Evolutionary conservation across 1,284 basidiomycete genomes (phyloP), one percentile per base, ranked within the genome.

Genomic region (Puccinia coronata): DNA sequence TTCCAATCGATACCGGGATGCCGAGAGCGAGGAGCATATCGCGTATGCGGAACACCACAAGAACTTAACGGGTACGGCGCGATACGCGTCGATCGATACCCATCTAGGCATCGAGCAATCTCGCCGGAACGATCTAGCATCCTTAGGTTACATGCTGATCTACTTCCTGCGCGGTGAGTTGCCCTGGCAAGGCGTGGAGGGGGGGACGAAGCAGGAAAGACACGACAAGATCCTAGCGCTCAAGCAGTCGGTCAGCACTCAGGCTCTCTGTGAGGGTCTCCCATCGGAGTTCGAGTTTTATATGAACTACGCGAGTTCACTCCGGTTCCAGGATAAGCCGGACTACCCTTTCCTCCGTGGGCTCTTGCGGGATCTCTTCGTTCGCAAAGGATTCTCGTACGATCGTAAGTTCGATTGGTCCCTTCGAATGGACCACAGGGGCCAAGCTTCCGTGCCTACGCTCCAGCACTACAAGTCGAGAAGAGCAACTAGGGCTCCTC

Each of bases 21-120:
- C 96, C 61, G 98, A 98, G 91, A 99, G 97, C 79, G 96, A 99
- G 87, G 90, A 98, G 63, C 97, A 99, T 87, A 99, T 99, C 84
- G 96, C 96, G 3, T 99, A 99, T 90, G 91, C 96, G 85, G 97
- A 99, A 91, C 98, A n/a, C n/a, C n/a, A 99, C 91, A 98, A 99
- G 92, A 99, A 98, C 87, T 88, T 99, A 84, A 99, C 96, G 0
- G 97, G 97, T 83, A 99, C 97, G 34, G 97, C 96, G 83, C 93
- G 96, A 81, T 99, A 99, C 90, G 99, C 96, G 0, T 98, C 95
- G 39, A 98, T 99, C 89, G 99, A 99, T 89, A 99, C 96, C 67
- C 97, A 99, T 86, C 88, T 98, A 86, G 97, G 96, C 85, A 96
- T 98, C 31, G 93, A 98, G 88, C 96, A 98, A 87, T 93, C 94